Conservation (phyloP, 148 eudicot species). For the Drosera capensis region DNA sequence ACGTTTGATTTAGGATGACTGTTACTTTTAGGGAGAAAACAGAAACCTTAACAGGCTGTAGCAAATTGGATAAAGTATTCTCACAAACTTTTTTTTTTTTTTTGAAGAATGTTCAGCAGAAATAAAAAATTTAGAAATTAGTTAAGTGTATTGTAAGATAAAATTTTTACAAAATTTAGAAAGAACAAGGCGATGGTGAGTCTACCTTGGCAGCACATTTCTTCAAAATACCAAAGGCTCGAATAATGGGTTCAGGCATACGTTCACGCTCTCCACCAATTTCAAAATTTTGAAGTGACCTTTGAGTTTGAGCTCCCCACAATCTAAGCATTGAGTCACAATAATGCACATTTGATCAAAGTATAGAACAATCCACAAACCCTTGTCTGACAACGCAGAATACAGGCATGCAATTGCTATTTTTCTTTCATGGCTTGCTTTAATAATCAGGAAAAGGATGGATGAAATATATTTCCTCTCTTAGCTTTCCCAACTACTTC, state of each 20-base stretch:
- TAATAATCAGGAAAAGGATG: no score
- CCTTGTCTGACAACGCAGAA: no score
- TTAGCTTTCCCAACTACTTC: no score
- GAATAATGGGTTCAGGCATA: slow-evolving; percentile 92
- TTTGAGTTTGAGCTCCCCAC: slow-evolving; percentile 99
- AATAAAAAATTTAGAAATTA: no score
- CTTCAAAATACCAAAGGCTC: slow-evolving; percentile 84
- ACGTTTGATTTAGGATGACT: no score
- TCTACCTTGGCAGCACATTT: slow-evolving; percentile 91
- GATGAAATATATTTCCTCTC: no score
- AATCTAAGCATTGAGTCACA: slow-evolving; percentile 27
- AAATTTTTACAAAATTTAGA: neutral
- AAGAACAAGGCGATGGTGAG: neutral
- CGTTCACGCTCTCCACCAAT: slow-evolving; percentile 96
- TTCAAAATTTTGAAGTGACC: slow-evolving; percentile 92
- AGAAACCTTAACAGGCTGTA: neutral
- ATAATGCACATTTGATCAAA: neutral
- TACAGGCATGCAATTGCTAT: no score
- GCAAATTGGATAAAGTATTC: no score
- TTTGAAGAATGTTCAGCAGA: no score
- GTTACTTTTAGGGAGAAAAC: neutral
- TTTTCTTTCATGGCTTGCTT: no score
- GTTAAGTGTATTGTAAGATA: no score
- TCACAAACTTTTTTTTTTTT: no score
- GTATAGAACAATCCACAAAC: neutral